Evolutionary conservation across 768 basidiomycete species (phyloP), one percentile per base, ranked within the genome.

Genomic region (Leucocoprinus birnbaumii): DNA sequence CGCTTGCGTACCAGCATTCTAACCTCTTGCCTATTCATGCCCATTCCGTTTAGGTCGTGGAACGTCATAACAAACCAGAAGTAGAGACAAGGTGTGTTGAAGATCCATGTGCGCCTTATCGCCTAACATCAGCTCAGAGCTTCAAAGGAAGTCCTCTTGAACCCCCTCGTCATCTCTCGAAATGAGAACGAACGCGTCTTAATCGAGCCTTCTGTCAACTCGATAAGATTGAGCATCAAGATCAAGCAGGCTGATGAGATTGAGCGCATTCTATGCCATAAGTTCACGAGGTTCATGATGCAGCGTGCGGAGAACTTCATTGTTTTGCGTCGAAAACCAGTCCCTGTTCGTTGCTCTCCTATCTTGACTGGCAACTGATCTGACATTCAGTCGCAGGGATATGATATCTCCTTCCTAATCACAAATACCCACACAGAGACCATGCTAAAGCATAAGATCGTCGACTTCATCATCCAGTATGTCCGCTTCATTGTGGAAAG

Each of bases 231-330:
- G 56, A 94, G 90, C 71, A 98, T 99, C 74, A 94, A 88, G 77
- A 98, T 99, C 69, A 99, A 99, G 71, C 97, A 99, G 69, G 94
- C 97, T 31, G 97, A 99, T 71, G 97, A 99, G 75, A 96, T 98
- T 58, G 97, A 99, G 67, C 84, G 89, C 48, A 97, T 98, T 63
- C 77, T 99, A 37, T 97, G 95, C 68, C 92, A 98, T 76, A 94
- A 98, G 71, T 98, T 99, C 71, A 97, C 94, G 19, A 81, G 97
- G 51, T 99, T 99, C 76, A 90, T 98, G 93, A 98, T 94, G 88
- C 94, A 95, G 75, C 80, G 97, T 56, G 97, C 97, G 22, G 97
- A 99, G 76, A 94, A 87, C 71, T 99, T 99, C 70, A 83, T 99
- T 57, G 92, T 99, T 63, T 80, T 99, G 66, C 84, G 97, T 68